Percentiles rank a stretch among this genome's conserved stretches.
phyloP scores from a whole-genome alignment of 2,329 filamentous ascomycete genomes.

The Talaromyces pinophilus region DNA sequence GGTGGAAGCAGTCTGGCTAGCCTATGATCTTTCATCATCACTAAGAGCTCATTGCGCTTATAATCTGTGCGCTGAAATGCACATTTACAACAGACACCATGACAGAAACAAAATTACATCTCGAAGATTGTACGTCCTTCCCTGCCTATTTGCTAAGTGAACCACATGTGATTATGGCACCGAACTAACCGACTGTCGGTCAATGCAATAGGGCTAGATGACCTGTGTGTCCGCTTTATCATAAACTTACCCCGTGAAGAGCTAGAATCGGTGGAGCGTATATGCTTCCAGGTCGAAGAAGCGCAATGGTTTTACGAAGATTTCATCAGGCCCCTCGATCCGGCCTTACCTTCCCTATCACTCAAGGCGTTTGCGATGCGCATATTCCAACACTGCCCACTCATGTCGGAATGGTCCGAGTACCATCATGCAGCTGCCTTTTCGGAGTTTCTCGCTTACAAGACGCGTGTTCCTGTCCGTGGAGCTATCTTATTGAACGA shows the following conservation, averaged over 20 bases:
- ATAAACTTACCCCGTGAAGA: slow-evolving; percentile 94
- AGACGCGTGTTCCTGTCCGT: slow-evolving; percentile 88
- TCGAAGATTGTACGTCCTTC: slow-evolving; percentile 75
- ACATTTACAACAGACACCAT: slow-evolving; percentile 62
- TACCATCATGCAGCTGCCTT: slow-evolving; percentile 81
- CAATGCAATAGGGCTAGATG: slow-evolving; percentile 75
- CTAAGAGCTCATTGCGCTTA: slow-evolving; percentile 30
- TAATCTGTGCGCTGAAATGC: slow-evolving; percentile 57
- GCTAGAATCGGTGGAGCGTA: slow-evolving; percentile 82
- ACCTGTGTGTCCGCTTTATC: slow-evolving; percentile 96
- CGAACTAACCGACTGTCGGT: slow-evolving; percentile 28
- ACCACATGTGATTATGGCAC: slow-evolving; percentile 7
- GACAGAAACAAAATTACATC: slow-evolving; percentile 75
- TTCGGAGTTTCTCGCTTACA: slow-evolving; percentile 90
- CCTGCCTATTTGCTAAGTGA: not conserved
- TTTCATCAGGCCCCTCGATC: slow-evolving; percentile 89
- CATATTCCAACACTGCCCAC: slow-evolving; percentile 91
- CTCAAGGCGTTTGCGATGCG: slow-evolving; percentile 82
- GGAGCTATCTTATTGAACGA: slow-evolving; percentile 92
- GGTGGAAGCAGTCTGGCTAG: slow-evolving; percentile 17
- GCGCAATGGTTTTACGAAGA: slow-evolving; percentile 99
- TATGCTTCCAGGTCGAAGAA: slow-evolving; percentile 98
- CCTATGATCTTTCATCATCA: slow-evolving; percentile 17
- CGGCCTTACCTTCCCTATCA: slow-evolving; percentile 78
- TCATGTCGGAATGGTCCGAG: slow-evolving; percentile 77